phyloP scores from a whole-genome alignment of 805 yeast species.

The Jamesozyma gamospora region DNA sequence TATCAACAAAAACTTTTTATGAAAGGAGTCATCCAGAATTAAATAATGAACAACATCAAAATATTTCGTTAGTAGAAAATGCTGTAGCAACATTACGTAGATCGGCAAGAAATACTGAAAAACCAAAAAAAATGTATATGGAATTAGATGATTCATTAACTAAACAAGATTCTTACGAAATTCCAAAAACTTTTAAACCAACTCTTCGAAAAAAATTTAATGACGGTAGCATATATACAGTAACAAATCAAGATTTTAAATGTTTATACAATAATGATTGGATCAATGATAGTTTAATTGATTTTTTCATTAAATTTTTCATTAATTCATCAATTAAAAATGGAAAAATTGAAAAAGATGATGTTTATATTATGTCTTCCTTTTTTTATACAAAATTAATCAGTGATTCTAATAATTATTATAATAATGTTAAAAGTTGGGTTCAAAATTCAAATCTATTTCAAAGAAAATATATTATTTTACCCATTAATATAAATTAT shows the following conservation, averaged over 20 bases:
- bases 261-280: conserved; percentile 74
- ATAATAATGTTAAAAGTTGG: conserved; percentile 68
- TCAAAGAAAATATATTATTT: conserved; percentile 48
- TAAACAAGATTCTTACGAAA: conserved; percentile 10
- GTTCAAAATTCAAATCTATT: conserved; percentile 56
- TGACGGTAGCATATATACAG: conserved; percentile 44
- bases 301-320: conserved; percentile 63
- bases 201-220: conserved; percentile 41
- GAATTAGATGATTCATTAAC: conserved; percentile 7
- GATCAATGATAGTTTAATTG: conserved; percentile 83
- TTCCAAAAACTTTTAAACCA: conserved; percentile 30
- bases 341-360: conserved; percentile 25
- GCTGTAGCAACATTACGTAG: background rate
- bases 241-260: conserved; percentile 62
- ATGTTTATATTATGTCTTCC: conserved; percentile 60
- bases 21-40: background rate
- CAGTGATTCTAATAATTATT: conserved; percentile 35
- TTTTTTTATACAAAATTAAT: conserved; percentile 68
- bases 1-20: conserved; percentile 1
- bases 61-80: background rate
- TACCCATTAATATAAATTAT: conserved; percentile 70
- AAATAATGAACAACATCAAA: background rate
- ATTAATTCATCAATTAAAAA: conserved; percentile 31
- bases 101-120: background rate
- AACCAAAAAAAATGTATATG: conserved; percentile 3